Conservation (phyloP, 768 basidiomycete species). For the Mycena floridula region DNA sequence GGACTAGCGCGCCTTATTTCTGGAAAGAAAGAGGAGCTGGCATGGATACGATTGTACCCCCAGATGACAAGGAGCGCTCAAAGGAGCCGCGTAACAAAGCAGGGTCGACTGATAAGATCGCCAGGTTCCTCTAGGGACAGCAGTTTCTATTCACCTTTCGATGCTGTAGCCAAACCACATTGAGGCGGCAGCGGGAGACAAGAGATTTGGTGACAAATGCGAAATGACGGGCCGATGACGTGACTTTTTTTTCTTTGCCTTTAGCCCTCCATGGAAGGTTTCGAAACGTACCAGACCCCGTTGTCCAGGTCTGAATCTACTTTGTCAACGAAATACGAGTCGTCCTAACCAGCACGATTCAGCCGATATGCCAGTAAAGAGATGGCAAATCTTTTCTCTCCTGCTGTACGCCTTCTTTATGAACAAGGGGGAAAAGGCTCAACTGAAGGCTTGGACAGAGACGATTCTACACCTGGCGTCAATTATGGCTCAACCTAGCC, state of each 20-base stretch:
- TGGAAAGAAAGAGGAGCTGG: too few species aligned
- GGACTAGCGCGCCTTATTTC: too few species aligned
- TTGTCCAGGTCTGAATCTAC: slow-evolving; percentile 57
- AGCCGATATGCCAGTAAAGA: slow-evolving; percentile 99
- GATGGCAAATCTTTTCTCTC: slow-evolving; percentile 97
- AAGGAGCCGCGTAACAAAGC: neutral
- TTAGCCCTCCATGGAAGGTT: slow-evolving; percentile 43
- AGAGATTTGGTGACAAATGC: slow-evolving; percentile 2
- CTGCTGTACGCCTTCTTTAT: slow-evolving; percentile 52
- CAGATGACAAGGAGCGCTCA: too few species aligned
- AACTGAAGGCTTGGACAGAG: slow-evolving; percentile 46
- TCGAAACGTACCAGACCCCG: slow-evolving; percentile 75
- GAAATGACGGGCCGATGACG: neutral
- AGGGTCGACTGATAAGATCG: slow-evolving; percentile 1
- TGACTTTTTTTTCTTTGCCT: neutral
- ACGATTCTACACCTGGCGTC: slow-evolving; percentile 92
- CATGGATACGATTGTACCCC: too few species aligned
- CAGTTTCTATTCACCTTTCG: neutral
- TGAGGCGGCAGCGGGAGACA: too few species aligned
- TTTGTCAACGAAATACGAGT: too few species aligned
- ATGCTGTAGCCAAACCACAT: too few species aligned
- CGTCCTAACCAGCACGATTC: too few species aligned
- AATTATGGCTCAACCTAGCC: slow-evolving; percentile 94
- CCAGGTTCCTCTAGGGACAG: neutral
- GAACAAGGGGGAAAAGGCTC: neutral